Evolutionary conservation across 1,139 yeast genomes (phyloP).

Genomic region (Spathaspora sp.): DNA sequence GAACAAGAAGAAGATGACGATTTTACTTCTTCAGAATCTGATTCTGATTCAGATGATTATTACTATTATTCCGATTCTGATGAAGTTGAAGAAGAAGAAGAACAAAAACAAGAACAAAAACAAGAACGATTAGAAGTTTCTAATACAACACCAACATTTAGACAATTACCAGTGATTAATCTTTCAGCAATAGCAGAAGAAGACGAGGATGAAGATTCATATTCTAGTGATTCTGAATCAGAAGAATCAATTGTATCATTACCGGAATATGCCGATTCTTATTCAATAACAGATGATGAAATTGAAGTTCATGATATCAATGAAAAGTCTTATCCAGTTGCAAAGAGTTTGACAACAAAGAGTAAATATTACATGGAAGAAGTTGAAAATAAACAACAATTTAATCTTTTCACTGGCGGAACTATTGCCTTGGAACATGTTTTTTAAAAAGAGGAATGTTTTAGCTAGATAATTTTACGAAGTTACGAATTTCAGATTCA

Average conservation of each 20-base stretch:
- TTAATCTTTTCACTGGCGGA: slow-evolving; percentile 8
- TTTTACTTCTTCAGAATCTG: slow-evolving; percentile 15
- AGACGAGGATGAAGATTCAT: slow-evolving; percentile 20
- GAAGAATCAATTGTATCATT: slow-evolving; percentile 13
- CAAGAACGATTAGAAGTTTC: slow-evolving; percentile 3
- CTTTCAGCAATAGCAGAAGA: slow-evolving; percentile 19
- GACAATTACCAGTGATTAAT: slow-evolving; percentile 25
- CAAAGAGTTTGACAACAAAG: slow-evolving; percentile 2
- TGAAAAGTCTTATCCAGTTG: background rate
- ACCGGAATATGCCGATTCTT: slow-evolving; percentile 27
- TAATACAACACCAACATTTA: slow-evolving; percentile 12
- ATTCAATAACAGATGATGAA: slow-evolving; percentile 28
- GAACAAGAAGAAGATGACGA: slow-evolving; percentile 12
- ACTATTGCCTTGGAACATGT: slow-evolving; percentile 11
- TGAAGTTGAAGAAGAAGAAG: slow-evolving; percentile 19
- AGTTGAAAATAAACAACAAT: slow-evolving; percentile 2
- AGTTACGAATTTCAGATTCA: background rate
- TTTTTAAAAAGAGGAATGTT: slow-evolving; percentile 7
- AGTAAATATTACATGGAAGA: background rate
- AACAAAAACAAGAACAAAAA: slow-evolving; percentile 10
- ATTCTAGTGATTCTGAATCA: slow-evolving; percentile 11
- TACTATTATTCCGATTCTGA: slow-evolving; percentile 30
- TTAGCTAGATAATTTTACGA: background rate
- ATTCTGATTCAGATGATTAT: slow-evolving; percentile 28
- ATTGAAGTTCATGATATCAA: slow-evolving; percentile 5